Evolutionary conservation across 331 rosid genomes (phyloP).

Genomic region (Acacia concinna): DNA sequence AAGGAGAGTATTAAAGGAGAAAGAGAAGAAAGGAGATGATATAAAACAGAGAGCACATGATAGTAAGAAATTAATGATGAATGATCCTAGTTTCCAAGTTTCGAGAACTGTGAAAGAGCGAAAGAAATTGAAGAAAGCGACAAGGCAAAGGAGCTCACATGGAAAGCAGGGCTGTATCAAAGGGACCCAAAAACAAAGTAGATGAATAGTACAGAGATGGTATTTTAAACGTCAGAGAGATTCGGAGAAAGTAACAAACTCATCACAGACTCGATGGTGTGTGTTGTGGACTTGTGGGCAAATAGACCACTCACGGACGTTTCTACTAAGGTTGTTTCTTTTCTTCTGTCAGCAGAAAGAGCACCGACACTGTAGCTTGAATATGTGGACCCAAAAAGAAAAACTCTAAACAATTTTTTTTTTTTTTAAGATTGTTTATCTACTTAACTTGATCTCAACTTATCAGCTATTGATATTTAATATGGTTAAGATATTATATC

Average conservation of each 20-base stretch:
- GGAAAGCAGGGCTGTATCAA: neutral
- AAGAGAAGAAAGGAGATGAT: neutral
- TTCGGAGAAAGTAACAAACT: neutral
- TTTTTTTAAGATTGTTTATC: too few relatives aligned
- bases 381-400: too few relatives aligned
- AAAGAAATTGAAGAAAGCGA: neutral
- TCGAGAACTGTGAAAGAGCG: slow-evolving; percentile 28
- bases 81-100: neutral
- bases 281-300: neutral
- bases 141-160: slow-evolving; percentile 43
- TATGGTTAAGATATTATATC: too few relatives aligned
- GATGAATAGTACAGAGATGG: slow-evolving; percentile 17
- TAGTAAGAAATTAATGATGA: neutral
- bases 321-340: neutral
- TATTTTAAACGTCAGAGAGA: slow-evolving; percentile 16
- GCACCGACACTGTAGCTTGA: too few relatives aligned
- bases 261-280: neutral
- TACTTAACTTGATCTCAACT: too few relatives aligned
- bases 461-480: too few relatives aligned
- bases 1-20: slow-evolving; percentile 19
- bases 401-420: too few relatives aligned
- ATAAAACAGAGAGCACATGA: slow-evolving; percentile 17
- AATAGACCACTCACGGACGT: neutral
- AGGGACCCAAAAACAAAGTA: too few relatives aligned
- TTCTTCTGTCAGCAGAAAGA: too few relatives aligned